Percentiles rank a stretch among this genome's conserved stretches.
phyloP scores from a whole-genome alignment of 1,284 basidiomycete genomes.

The Heterobasidion occidentale region DNA sequence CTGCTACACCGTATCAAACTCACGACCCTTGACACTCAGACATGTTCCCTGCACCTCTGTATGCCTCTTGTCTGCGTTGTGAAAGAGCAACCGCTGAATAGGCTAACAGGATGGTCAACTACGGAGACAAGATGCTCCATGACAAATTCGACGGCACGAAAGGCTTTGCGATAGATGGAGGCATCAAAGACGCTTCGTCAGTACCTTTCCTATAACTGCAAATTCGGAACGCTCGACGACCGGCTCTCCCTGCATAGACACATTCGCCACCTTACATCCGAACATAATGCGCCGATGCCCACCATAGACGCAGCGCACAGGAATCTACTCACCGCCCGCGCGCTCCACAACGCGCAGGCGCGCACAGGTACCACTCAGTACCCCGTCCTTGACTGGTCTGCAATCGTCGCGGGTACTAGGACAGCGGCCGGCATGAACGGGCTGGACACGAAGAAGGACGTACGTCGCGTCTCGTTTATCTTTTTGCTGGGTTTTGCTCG shows the following conservation, averaged over 20 bases:
- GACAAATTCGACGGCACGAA: conserved; percentile 70
- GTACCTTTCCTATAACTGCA: conserved; percentile 12
- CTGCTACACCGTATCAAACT: conserved; percentile 14
- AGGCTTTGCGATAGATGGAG: conserved; percentile 85
- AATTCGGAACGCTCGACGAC: neutral
- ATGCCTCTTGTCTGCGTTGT: conserved; percentile 10
- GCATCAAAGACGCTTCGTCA: conserved; percentile 74
- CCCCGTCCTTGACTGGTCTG: conserved; percentile 66
- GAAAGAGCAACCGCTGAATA: neutral
- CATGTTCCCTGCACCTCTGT: conserved; percentile 54
- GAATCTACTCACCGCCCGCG: conserved; percentile 73
- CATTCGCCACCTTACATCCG: conserved; percentile 50
- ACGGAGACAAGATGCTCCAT: conserved; percentile 59
- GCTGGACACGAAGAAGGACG: conserved; percentile 41
- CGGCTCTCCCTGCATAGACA: conserved; percentile 31
- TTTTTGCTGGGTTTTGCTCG: neutral
- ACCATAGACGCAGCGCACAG: conserved; percentile 71
- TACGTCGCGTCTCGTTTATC: conserved; percentile 8
- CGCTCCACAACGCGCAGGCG: conserved; percentile 45
- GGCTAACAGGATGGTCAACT: conserved; percentile 33
- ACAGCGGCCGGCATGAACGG: conserved; percentile 61
- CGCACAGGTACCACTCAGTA: conserved; percentile 37
- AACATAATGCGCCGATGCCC: conserved; percentile 76
- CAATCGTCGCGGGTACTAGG: conserved; percentile 59
- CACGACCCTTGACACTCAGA: conserved; percentile 24